These are phyloP conservation scores for Zostera marina DNA, from an alignment of 116 monocot species.

Conservation along the genomic window DNA sequence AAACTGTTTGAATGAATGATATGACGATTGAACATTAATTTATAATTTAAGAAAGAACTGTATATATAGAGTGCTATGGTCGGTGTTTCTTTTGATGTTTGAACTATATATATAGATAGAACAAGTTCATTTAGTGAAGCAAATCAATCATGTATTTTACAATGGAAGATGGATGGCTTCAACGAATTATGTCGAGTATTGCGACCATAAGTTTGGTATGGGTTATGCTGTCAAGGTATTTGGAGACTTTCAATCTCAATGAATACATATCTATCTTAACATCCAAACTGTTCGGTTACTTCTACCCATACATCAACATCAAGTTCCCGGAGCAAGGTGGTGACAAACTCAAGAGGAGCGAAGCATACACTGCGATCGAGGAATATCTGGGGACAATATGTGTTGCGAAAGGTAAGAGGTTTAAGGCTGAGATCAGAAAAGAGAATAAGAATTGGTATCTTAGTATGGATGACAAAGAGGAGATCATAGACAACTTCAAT, in stretches of 20 bases:
- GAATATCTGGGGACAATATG: constrained; percentile 25
- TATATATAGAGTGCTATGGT: too few species aligned
- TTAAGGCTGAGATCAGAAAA: constrained; percentile 10
- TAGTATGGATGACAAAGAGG: constrained; percentile 14
- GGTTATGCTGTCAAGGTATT: constrained; percentile 14
- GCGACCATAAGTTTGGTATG: not conserved
- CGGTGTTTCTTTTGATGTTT: too few species aligned
- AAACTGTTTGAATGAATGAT: too few species aligned
- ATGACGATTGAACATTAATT: too few species aligned
- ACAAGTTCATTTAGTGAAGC: too few species aligned
- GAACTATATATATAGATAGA: too few species aligned
- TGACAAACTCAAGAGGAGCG: constrained; percentile 28
- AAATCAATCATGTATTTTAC: not conserved
- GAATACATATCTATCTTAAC: constrained; percentile 3
- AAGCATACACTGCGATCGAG: constrained; percentile 28
- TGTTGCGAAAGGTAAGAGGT: constrained; percentile 15
- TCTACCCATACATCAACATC: constrained; percentile 35
- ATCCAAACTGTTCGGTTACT: constrained; percentile 7
- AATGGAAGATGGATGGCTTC: not conserved
- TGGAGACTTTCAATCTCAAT: constrained; percentile 1
- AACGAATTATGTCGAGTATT: not conserved
- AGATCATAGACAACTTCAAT: constrained; percentile 7
- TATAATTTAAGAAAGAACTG: too few species aligned
- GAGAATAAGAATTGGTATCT: constrained; percentile 6
- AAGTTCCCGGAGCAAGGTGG: constrained; percentile 31